Percentiles rank a stretch among this genome's conserved stretches.
Conservation (phyloP, 1,284 basidiomycete genomes). For the Leccinum solheimii region DNA sequence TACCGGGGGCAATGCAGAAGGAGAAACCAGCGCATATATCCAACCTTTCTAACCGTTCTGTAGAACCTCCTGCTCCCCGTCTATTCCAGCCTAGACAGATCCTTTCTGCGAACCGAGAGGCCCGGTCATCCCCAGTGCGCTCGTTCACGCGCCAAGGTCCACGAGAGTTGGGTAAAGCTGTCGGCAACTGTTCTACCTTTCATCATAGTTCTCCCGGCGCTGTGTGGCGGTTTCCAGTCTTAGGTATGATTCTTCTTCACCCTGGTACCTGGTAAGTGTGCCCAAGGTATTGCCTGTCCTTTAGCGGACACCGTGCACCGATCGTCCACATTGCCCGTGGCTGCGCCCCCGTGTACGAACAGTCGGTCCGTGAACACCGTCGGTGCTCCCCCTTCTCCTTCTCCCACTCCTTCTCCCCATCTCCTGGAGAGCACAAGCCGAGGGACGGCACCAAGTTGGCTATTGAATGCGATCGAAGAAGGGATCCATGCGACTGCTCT, state of each 20-base stretch:
- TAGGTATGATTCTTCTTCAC: constrained; percentile 19
- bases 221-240: neutral
- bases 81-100: neutral
- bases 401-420: neutral
- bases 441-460: constrained; percentile 8
- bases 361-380: neutral
- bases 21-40: constrained; percentile 19
- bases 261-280: constrained; percentile 5
- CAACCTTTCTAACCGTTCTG: neutral
- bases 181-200: neutral
- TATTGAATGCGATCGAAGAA: constrained; percentile 3
- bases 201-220: constrained; percentile 13
- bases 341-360: neutral
- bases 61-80: neutral
- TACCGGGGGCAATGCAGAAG: neutral
- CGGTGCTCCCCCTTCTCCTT: neutral
- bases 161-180: neutral
- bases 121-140: constrained; percentile 12
- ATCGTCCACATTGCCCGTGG: neutral
- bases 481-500: neutral
- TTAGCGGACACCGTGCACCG: constrained; percentile 6
- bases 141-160: neutral
- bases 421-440: neutral
- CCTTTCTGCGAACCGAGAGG: neutral
- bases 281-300: constrained; percentile 5